Evolutionary conservation across 352 stramenopile species (phyloP).

Genomic region (Albugo laibachii): DNA sequence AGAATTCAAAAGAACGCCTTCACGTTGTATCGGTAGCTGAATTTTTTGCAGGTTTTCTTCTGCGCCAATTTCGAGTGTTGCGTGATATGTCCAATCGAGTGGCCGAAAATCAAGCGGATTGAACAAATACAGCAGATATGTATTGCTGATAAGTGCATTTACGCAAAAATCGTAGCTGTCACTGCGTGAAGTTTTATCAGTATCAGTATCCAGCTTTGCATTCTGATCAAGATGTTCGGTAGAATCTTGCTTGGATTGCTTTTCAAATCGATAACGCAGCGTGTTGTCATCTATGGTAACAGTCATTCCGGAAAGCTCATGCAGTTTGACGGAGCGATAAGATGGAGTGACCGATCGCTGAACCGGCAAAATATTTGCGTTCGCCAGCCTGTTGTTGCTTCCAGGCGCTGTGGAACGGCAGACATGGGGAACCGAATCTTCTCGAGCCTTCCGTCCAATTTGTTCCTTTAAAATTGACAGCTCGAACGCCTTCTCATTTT

Average conservation of each 20-base stretch:
- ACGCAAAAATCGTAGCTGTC: constrained; percentile 25
- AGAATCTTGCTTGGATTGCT: constrained; percentile 4
- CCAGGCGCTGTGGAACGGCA: neutral
- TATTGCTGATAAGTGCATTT: constrained; percentile 68
- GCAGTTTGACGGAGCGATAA: constrained; percentile 35
- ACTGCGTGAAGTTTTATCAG: neutral
- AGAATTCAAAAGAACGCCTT: constrained; percentile 67
- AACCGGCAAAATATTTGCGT: too few species aligned
- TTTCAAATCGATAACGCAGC: constrained; percentile 38
- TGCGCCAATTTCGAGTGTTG: constrained; percentile 29
- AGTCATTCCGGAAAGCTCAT: constrained; percentile 72
- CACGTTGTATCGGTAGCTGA: constrained; percentile 31
- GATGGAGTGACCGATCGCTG: neutral
- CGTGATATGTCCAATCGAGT: constrained; percentile 65
- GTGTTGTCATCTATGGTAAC: constrained; percentile 75
- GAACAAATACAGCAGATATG: constrained; percentile 77
- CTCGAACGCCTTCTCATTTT: too few species aligned
- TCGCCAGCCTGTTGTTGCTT: too few species aligned
- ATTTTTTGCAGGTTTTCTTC: constrained; percentile 10
- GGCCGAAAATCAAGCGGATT: constrained; percentile 64
- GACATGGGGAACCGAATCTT: neutral
- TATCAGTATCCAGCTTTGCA: constrained; percentile 1
- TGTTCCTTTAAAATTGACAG: too few species aligned
- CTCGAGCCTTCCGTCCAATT: constrained; percentile 3
- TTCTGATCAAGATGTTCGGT: neutral